phyloP scores from a whole-genome alignment of 352 stramenopile species.

The Globisporangium middletonii region DNA sequence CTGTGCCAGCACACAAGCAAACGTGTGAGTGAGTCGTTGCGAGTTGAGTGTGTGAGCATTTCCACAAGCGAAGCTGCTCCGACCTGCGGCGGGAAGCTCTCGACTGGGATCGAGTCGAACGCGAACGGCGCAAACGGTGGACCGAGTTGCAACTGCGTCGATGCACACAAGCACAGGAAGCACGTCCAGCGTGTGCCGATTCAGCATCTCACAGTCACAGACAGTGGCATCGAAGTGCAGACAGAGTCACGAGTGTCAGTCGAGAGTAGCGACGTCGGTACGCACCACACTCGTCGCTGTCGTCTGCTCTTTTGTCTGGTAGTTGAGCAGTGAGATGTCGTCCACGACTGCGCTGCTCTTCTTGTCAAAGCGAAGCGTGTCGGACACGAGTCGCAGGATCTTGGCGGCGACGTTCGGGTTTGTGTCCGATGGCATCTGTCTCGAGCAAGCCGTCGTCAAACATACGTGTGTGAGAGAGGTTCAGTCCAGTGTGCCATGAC shows the following conservation, averaged over 20 bases:
- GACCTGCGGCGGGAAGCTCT: slow-evolving; percentile 74
- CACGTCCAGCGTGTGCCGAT: not conserved
- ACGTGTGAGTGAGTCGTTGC: not conserved
- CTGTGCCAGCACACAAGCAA: slow-evolving; percentile 7
- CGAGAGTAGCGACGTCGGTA: not conserved
- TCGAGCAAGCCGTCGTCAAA: not conserved
- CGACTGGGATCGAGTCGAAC: slow-evolving; percentile 65
- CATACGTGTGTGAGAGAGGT: too few species aligned
- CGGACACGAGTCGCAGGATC: slow-evolving; percentile 65
- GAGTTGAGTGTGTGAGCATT: not conserved
- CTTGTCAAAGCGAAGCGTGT: slow-evolving; percentile 67
- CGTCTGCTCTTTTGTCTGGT: slow-evolving; percentile 43
- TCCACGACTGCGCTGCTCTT: slow-evolving; percentile 54
- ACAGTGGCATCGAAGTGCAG: not conserved
- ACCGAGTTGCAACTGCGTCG: slow-evolving; percentile 47
- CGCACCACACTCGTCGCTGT: slow-evolving; percentile 41
- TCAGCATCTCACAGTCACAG: not conserved
- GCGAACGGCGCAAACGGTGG: slow-evolving; percentile 58
- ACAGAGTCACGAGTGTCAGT: not conserved
- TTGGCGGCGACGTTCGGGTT: slow-evolving; percentile 55
- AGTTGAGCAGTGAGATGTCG: slow-evolving; percentile 67
- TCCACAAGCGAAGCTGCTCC: not conserved
- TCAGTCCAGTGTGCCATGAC: too few species aligned
- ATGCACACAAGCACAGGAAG: too few species aligned
- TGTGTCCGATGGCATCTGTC: slow-evolving; percentile 52